phyloP scores from a whole-genome alignment of 2,329 filamentous ascomycete genomes.

The Trichoderma sp. region DNA sequence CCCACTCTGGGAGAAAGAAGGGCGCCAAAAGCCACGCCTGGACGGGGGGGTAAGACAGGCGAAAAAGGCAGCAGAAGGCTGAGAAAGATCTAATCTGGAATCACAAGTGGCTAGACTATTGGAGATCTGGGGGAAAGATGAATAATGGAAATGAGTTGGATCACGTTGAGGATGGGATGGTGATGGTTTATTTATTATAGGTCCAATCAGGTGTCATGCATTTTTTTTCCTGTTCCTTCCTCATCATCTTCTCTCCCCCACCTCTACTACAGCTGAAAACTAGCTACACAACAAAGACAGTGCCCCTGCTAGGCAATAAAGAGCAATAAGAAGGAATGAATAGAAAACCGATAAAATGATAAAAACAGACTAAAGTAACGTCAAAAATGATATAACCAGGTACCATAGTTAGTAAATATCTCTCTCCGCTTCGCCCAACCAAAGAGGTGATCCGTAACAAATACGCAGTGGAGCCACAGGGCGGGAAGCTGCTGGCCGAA shows the following conservation, averaged over 20 bases:
- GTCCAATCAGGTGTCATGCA: background rate
- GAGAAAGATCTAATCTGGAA: background rate
- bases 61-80: background rate
- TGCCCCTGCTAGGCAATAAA: background rate
- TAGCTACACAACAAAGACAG: background rate
- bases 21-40: slow-evolving; percentile 2
- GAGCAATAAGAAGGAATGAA: background rate
- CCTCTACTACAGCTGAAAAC: background rate
- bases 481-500: background rate
- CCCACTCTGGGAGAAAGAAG: slow-evolving; percentile 13
- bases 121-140: background rate
- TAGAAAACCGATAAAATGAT: background rate
- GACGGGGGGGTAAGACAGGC: background rate
- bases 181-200: background rate
- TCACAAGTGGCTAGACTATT: background rate
- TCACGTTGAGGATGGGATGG: background rate
- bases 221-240: background rate
- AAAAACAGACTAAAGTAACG: background rate
- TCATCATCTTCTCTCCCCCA: background rate
- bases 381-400: background rate
- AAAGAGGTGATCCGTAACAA: background rate
- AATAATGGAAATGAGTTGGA: background rate
- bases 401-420: background rate
- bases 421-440: slow-evolving; percentile 2
- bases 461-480: background rate